Evolutionary conservation across 73 alveolate species (phyloP).

Genomic region (Paramecium bursaria): DNA sequence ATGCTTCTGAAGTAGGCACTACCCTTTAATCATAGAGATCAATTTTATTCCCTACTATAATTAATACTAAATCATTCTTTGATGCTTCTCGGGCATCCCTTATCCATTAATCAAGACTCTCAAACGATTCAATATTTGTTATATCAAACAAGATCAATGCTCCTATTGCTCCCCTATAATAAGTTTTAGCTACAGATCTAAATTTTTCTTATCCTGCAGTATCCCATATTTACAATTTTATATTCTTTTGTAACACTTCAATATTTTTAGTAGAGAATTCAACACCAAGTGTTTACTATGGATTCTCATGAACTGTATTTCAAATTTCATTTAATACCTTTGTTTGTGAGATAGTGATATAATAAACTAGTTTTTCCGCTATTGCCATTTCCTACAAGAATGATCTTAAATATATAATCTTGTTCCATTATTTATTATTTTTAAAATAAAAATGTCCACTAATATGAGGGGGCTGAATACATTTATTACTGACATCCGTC

Average conservation of each 20-base stretch:
- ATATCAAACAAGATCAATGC: conserved; percentile 78
- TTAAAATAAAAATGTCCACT: conserved; percentile 41
- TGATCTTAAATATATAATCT: conserved; percentile 38
- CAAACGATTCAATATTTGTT: conserved; percentile 66
- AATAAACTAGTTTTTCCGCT: conserved; percentile 42
- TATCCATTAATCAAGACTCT: conserved; percentile 72
- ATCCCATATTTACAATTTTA: conserved; percentile 68
- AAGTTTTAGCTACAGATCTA: conserved; percentile 78
- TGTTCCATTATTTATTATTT: no score
- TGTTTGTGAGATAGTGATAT: neutral
- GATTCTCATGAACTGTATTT: neutral
- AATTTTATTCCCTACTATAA: conserved; percentile 81
- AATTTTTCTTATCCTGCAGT: conserved; percentile 73
- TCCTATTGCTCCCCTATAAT: conserved; percentile 84
- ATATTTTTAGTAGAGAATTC: conserved; percentile 34
- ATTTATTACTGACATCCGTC: conserved; percentile 96
- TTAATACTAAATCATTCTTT: conserved; percentile 71
- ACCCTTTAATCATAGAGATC: conserved; percentile 76
- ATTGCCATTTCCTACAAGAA: conserved; percentile 38
- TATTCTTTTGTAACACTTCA: neutral
- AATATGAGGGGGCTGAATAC: conserved; percentile 94
- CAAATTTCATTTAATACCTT: neutral
- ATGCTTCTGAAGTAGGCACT: conserved; percentile 39
- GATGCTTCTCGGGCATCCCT: conserved; percentile 73
- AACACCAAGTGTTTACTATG: conserved; percentile 34